Evolutionary conservation across 2,329 filamentous ascomycete genomes (phyloP), one percentile per base, ranked within the genome.

Genomic region (Neurospora sp.): DNA sequence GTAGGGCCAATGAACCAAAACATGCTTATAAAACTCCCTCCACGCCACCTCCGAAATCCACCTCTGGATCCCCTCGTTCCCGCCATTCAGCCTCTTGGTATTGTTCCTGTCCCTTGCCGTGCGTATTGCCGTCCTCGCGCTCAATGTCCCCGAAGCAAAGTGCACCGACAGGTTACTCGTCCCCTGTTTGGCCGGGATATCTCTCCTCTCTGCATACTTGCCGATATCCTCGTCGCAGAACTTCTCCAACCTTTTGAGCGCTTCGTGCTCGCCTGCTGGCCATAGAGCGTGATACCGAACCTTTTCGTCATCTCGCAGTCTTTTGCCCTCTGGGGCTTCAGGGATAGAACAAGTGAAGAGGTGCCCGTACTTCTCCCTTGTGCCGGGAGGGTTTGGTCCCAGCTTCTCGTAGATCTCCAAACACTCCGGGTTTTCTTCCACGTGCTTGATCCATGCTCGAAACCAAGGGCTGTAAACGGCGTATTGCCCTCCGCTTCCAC

Each of bases 1-100:
- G 75, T 93, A 94, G 0, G 94, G 94, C 92, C 93, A 97, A 71
- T 94, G 83, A 0, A 90, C 91, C 5, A 97, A 81, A 3, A 97
- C 91, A 77, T 96, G 92, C 76, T 90, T 93, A 81, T 96, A 96
- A 76, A 96, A 96, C 76, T 96, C 93, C 15, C 93, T 84, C 93
- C 93, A 96, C 0, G 92, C 93, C 3, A 96, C 84, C 78, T 96
- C 93, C 68, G 89, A 89, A 73, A 96, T 93, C 92, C 92, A 96
- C 0, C 84, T 83, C 68, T 86, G 83, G 70, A 92, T 90, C 0
- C 91, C 92, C 17, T 86, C 80, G 23, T 86, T 84, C 0, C 91
- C 90, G 1, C 82, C 86, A 71, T 93, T 87, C 1, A 97, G 84
- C 70, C 88, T 87, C 77, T 86, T 87, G 1, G 85, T 86, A 36